phyloP scores from a whole-genome alignment of 257 asterid species.

The Solanum clarkiae region DNA sequence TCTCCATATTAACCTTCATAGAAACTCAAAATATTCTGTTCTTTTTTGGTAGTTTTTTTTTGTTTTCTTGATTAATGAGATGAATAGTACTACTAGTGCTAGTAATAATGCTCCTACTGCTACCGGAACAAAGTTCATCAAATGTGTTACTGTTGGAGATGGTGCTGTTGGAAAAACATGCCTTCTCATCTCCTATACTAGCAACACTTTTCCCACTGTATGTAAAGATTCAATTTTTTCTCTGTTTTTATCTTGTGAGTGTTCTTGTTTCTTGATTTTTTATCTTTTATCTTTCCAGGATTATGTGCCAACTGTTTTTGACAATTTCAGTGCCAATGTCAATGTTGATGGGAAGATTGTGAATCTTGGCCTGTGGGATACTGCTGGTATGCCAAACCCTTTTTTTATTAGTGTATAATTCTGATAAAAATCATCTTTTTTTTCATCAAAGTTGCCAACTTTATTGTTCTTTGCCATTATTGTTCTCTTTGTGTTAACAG shows the following conservation, averaged over 20 bases:
- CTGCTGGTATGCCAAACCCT: constrained; percentile 15
- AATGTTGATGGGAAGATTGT: constrained; percentile 25
- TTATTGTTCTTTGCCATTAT: not conserved
- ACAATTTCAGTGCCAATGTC: constrained; percentile 32
- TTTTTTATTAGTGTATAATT: not conserved
- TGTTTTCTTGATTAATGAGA: not conserved
- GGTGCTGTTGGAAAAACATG: constrained; percentile 37
- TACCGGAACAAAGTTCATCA: constrained; percentile 19
- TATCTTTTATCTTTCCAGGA: constrained; percentile 3
- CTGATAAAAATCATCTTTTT: not conserved
- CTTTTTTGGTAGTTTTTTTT: not conserved
- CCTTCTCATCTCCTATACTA: constrained; percentile 32
- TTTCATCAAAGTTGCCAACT: not conserved
- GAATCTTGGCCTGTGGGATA: constrained; percentile 29
- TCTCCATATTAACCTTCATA: not conserved
- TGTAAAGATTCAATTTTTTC: not conserved
- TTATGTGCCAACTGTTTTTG: constrained; percentile 33
- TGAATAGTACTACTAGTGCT: constrained; percentile 1
- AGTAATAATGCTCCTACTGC: constrained; percentile 3
- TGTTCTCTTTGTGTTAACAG: not conserved
- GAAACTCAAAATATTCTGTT: not conserved
- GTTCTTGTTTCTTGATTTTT: not conserved
- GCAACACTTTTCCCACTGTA: constrained; percentile 29
- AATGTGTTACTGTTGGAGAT: constrained; percentile 34
- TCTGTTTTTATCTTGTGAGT: not conserved